Conservation (phyloP, 2,329 filamentous ascomycete species). For the Cordyceps fumosorosea region DNA sequence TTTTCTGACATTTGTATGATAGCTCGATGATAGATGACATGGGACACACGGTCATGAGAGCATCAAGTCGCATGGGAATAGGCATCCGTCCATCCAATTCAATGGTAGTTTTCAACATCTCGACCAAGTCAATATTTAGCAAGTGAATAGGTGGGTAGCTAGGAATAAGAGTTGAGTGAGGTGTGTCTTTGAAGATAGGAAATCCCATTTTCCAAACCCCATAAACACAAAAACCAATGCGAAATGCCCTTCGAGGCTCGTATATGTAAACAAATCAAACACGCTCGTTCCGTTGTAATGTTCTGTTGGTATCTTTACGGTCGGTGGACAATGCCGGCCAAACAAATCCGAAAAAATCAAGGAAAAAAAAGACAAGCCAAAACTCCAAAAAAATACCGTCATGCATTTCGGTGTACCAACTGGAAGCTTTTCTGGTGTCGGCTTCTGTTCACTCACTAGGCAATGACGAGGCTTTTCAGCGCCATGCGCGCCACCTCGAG, state of each 20-base stretch:
- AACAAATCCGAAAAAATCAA: not conserved
- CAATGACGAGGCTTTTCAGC: constrained; percentile 49
- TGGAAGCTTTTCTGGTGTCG: too few relatives aligned
- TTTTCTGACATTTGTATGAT: too few relatives aligned
- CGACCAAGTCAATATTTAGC: too few relatives aligned
- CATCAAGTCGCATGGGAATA: too few relatives aligned
- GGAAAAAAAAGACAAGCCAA: too few relatives aligned
- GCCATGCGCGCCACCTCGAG: constrained; percentile 48
- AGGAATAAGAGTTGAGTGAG: not conserved
- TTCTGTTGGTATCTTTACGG: not conserved
- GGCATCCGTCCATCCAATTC: too few relatives aligned
- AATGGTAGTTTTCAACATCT: too few relatives aligned
- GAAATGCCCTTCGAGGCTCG: not conserved
- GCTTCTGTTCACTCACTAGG: constrained; percentile 23
- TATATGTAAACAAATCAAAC: not conserved
- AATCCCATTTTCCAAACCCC: too few relatives aligned
- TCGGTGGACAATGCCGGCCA: not conserved
- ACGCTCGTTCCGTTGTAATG: not conserved
- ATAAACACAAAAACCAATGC: not conserved
- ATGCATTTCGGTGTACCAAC: not conserved
- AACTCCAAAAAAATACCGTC: not conserved
- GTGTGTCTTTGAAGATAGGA: too few relatives aligned
- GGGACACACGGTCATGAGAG: too few relatives aligned
- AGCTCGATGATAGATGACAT: too few relatives aligned
- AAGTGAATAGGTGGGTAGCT: too few relatives aligned